These are phyloP conservation scores for Fusarium irregulare DNA, from an alignment of 2,329 filamentous ascomycete species.

Conservation along the genomic window DNA sequence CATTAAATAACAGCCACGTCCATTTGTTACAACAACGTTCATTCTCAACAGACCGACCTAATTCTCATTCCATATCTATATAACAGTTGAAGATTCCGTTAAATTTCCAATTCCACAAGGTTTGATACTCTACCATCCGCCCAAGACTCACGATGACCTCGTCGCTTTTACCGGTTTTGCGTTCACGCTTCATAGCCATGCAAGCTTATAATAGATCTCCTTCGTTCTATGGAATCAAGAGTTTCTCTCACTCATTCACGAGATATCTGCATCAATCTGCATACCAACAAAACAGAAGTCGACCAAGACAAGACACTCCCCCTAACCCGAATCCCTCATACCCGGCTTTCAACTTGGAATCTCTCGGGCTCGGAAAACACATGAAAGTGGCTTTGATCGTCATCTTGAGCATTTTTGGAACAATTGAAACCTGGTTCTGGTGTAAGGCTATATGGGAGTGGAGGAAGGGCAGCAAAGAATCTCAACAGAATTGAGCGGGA, in stretches of 20 bases:
- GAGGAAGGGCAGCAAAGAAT: constrained; percentile 33
- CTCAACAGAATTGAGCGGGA: neutral
- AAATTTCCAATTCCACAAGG: too few relatives aligned
- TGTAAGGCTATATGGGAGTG: constrained; percentile 47
- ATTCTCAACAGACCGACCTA: neutral
- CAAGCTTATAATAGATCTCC: too few relatives aligned
- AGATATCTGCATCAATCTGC: neutral
- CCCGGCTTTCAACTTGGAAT: constrained; percentile 37
- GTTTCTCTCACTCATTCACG: neutral
- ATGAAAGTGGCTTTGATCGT: constrained; percentile 44
- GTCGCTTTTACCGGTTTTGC: too few relatives aligned
- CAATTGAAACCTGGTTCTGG: constrained; percentile 50
- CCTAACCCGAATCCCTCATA: neutral
- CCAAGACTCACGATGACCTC: too few relatives aligned
- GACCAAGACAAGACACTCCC: neutral
- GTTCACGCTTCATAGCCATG: too few relatives aligned
- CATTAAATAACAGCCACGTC: neutral
- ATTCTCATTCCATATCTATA: neutral
- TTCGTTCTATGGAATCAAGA: too few relatives aligned
- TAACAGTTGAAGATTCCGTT: too few relatives aligned
- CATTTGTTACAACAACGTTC: fast-evolving
- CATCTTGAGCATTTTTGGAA: constrained; percentile 47
- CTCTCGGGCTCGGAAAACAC: constrained; percentile 46
- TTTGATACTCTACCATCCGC: too few relatives aligned
- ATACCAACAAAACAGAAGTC: neutral